Evolutionary conservation across 2,329 filamentous ascomycete genomes (phyloP).

Genomic region (Curvularia sp.): DNA sequence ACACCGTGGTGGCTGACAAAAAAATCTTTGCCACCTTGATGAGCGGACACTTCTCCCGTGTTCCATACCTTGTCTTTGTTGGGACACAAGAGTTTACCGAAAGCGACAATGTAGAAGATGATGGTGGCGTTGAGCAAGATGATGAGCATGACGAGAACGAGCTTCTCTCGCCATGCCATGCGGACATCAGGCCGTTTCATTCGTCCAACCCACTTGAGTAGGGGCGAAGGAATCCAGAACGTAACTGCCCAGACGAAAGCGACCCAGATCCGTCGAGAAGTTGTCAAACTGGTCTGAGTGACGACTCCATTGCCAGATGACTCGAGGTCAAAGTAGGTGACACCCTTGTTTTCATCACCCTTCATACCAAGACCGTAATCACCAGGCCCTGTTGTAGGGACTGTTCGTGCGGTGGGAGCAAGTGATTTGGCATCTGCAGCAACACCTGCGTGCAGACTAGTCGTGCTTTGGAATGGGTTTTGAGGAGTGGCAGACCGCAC

Average conservation of each 20-base stretch:
- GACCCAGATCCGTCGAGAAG: constrained; percentile 78
- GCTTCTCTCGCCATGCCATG: constrained; percentile 96
- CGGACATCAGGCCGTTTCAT: constrained; percentile 98
- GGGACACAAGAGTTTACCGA: constrained; percentile 86
- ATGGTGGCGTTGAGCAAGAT: constrained; percentile 79
- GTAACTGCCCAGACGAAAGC: constrained; percentile 83
- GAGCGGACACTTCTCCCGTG: constrained; percentile 69
- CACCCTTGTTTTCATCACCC: constrained; percentile 69
- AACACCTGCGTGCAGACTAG: constrained; percentile 56
- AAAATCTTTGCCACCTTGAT: constrained; percentile 77
- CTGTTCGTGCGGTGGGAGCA: constrained; percentile 69
- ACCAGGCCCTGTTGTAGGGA: constrained; percentile 62
- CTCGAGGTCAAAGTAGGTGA: constrained; percentile 76
- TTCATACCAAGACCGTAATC: constrained; percentile 91
- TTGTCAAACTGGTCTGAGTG: constrained; percentile 70
- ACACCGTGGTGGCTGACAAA: constrained; percentile 86
- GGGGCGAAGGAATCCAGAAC: constrained; percentile 91
- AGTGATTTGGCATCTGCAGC: constrained; percentile 50
- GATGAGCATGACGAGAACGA: constrained; percentile 83
- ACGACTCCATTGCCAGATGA: constrained; percentile 78
- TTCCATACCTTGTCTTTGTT: constrained; percentile 92
- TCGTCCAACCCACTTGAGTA: constrained; percentile 80
- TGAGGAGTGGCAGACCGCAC: constrained; percentile 69
- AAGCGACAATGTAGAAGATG: constrained; percentile 90
- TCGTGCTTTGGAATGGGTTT: constrained; percentile 68